Evolutionary conservation across 1,284 basidiomycete species (phyloP), one percentile per base, ranked within the genome.

Genomic region (Moesziomyces sp.): DNA sequence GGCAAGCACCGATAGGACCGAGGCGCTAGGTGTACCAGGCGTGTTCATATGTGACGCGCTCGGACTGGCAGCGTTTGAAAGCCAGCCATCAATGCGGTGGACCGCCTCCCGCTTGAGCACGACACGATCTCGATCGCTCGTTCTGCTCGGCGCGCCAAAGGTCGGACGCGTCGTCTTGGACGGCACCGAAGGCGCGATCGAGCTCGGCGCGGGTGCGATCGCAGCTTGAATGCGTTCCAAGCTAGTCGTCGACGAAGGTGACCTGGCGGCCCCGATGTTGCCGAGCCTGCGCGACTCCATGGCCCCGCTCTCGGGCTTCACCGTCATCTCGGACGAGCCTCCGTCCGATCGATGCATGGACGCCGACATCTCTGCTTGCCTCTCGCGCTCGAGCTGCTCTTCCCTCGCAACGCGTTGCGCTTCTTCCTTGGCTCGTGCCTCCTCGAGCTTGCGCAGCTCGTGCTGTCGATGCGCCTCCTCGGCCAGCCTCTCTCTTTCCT

Each of bases 81-180:
- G 74, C 78, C 78, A 80, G 45, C 75, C 78, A 16, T 56, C 68
- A 33, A 80, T 67, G 16, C 77, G 77, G 28, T 59, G 42, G 16
- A 78, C 76, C 8, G 77, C 77, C 33, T 76, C 59, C 38, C 65
- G 58, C 33, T 74, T 65, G 14, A 79, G 70, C 46, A 57, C 55
- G 11, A 71, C 30, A 5, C 69, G 69, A 21, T 72, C 73, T 18
- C 53, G 60, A 28, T 53, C 65, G 49, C 52, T 65, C 16, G 61
- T 68, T 30, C 26, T 46, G 61, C 60, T 44, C 5, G 65, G 67
- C 14, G 52, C 28, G 45, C 56, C 48, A 28, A 63, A 59, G 14
- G 35, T 42, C 0, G 56, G 56, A 21, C 46, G 49, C 9, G 53
- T 57, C 23, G 58, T 64, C 50, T 70, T 70, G 42, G 67, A 70